Percentiles rank a stretch among this genome's conserved stretches.
Evolutionary conservation across 768 basidiomycete genomes (phyloP).

Genomic region (Crassisporium funariophilum): DNA sequence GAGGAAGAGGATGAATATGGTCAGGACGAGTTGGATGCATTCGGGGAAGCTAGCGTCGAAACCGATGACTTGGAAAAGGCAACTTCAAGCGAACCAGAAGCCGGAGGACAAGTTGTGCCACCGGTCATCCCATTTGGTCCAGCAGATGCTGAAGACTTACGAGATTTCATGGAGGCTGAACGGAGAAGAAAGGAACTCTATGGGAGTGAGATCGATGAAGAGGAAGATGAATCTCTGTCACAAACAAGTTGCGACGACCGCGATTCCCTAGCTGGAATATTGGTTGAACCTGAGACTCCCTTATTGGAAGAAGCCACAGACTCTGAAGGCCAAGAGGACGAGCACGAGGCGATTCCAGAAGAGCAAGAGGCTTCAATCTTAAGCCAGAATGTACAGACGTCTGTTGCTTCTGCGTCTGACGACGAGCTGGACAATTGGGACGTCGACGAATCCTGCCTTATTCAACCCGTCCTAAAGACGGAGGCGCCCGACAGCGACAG

Average conservation of each 20-base stretch:
- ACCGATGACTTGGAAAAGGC: conserved; percentile 31
- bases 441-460: conserved; percentile 41
- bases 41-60: conserved; percentile 36
- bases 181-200: conserved; percentile 47
- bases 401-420: conserved; percentile 32
- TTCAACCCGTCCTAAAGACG: conserved; percentile 29
- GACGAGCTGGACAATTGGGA: conserved; percentile 47
- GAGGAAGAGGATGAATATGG: conserved; percentile 52
- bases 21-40: conserved; percentile 62
- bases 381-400: too few species aligned
- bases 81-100: conserved; percentile 29
- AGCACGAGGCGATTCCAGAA: too few species aligned
- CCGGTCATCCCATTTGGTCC: conserved; percentile 16
- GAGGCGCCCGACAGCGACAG: conserved; percentile 21
- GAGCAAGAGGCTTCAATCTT: too few species aligned
- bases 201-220: conserved; percentile 48
- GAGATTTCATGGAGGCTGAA: conserved; percentile 70
- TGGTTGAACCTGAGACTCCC: too few species aligned
- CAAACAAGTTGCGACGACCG: not conserved
- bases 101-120: conserved; percentile 19
- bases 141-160: conserved; percentile 60
- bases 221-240: conserved; percentile 12
- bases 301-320: conserved; percentile 2
- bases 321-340: not conserved
- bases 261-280: conserved; percentile 2